Conservation (phyloP, 129 eudicot species). For the Pittosporum tobira region DNA sequence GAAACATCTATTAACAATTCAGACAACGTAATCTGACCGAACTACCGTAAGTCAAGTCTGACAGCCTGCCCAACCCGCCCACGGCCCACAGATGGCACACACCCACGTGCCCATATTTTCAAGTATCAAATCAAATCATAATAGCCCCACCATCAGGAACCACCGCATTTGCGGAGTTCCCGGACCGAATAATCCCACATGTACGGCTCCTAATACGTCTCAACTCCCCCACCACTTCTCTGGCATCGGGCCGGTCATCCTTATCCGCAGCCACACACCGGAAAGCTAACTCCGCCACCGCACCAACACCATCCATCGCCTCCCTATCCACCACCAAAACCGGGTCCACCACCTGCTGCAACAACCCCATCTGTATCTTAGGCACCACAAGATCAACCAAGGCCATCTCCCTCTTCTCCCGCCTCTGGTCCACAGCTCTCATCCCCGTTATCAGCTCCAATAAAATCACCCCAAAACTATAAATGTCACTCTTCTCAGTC, state of each 20-base stretch:
- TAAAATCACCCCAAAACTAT: slow-evolving; percentile 83
- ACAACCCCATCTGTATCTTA: slow-evolving; percentile 71
- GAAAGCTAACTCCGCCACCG: slow-evolving; percentile 84
- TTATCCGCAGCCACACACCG: slow-evolving; percentile 88
- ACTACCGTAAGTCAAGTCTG: background rate
- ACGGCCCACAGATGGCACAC: background rate
- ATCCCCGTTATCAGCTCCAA: slow-evolving; percentile 79
- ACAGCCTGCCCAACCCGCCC: background rate
- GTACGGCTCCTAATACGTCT: slow-evolving; percentile 53
- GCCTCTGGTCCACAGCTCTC: slow-evolving; percentile 69
- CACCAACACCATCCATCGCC: slow-evolving; percentile 51
- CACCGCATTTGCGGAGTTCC: slow-evolving; percentile 39
- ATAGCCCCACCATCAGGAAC: slow-evolving; percentile 42
- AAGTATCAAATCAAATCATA: slow-evolving; percentile 13
- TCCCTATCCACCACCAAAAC: slow-evolving; percentile 48
- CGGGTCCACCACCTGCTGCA: slow-evolving; percentile 69
- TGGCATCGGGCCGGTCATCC: slow-evolving; percentile 87
- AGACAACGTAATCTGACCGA: background rate
- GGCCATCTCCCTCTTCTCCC: slow-evolving; percentile 81
- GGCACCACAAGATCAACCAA: slow-evolving; percentile 82
- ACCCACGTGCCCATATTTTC: too few relatives aligned
- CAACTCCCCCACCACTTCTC: slow-evolving; percentile 80
- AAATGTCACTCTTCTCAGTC: slow-evolving; percentile 89
- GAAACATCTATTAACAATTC: background rate
- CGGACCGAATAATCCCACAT: slow-evolving; percentile 37